phyloP scores from a whole-genome alignment of 2,329 filamentous ascomycete genomes.

The Drechslerella coelobrocha region DNA sequence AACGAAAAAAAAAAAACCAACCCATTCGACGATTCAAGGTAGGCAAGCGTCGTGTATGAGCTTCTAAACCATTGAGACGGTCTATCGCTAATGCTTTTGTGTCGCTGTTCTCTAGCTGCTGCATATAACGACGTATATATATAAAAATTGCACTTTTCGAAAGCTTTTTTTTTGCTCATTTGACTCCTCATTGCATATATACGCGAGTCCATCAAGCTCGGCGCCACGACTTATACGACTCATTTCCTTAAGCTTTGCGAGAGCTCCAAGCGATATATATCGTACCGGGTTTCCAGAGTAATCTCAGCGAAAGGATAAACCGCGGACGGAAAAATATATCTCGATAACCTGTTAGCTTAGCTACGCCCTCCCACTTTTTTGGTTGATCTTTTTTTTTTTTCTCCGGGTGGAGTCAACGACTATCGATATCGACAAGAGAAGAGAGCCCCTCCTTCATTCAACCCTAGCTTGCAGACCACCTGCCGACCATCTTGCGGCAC shows the following conservation, averaged over 20 bases:
- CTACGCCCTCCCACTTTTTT: not conserved
- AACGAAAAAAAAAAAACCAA: constrained; percentile 11
- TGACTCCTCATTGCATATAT: not conserved
- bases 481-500: constrained; percentile 50
- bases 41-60: not conserved
- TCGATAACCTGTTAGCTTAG: not conserved
- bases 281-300: too few species aligned
- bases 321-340: not conserved
- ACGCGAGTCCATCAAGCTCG: not conserved
- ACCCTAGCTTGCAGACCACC: constrained; percentile 33
- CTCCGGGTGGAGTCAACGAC: not conserved
- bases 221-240: not conserved
- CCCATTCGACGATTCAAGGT: constrained; percentile 15
- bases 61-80: not conserved
- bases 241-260: not conserved
- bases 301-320: not conserved
- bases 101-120: not conserved
- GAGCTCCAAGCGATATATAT: not conserved
- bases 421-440: constrained; percentile 49
- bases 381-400: not conserved
- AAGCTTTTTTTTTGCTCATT: too few species aligned
- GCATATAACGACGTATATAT: constrained; percentile 1
- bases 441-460: constrained; percentile 46
- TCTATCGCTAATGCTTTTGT: not conserved
- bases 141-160: not conserved